Base-by-base conservation (phyloP, 2,329 filamentous ascomycete species). In the Xylariomycetidae sp. region DNA sequence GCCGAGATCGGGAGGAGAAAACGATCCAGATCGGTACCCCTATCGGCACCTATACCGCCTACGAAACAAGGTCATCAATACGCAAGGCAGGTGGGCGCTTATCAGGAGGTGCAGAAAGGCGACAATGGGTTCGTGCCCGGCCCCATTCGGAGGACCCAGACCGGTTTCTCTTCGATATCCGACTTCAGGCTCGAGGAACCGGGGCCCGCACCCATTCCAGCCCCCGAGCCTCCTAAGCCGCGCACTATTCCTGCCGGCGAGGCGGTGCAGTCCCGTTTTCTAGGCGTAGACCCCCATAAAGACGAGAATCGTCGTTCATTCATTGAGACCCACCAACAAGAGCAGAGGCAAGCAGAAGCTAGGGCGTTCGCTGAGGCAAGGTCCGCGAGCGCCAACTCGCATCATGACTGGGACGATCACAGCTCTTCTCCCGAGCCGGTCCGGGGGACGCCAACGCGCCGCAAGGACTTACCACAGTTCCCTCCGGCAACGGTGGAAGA, bases 1-100 rank as follows among this genome's bases (percentile, higher is more conserved):
- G 67, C 78, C 14, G 84, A 92, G 53, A 82, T 95, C 34, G 80
- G 78, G 5, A 71, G 67, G 54, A 67, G 64, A 42, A 81, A 73
- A 58, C 67, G 57, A 46, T 52, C 54, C 30, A 62, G 53, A 47
- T 60, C 51, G 40, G 53, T 56, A 47, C 54, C 54, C 43, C 33
- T 46, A 39, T 50, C 58, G 14, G 58, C 53, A 14, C 56, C 50
- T 11, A 57, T 52, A 37, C 56, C 43, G 29, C 56, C 46, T 36
- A 51, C 50, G 13, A 53, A 41, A 37, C 61, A 49, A 46, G 36
- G 50, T 38, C 30, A 43, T 34, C 42, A 55, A 38, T 48, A 50
- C 36, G 36, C 50, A 25, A 37, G 52, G 34, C 42, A 50, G 37
- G 38, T 41, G 33, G 33, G 45, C 33, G 36, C 48, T 36, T 37